Evolutionary conservation across 2,329 filamentous ascomycete species (phyloP).

Genomic region (Grosmannia clavigera): DNA sequence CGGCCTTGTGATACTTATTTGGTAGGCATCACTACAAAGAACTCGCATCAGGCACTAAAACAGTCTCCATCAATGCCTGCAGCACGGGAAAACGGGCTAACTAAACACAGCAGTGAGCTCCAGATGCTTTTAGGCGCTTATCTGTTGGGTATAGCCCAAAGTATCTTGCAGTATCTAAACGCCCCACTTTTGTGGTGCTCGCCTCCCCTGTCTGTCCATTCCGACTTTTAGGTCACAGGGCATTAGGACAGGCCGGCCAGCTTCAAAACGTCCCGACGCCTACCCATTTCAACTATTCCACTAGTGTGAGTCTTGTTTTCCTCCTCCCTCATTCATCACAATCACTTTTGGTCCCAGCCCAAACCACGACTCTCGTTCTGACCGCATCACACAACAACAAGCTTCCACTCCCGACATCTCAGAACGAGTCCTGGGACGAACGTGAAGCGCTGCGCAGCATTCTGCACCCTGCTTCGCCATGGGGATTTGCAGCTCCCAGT

Average conservation of each 20-base stretch:
- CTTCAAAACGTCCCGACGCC: not conserved
- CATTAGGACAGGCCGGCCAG: not conserved
- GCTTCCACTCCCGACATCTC: not conserved
- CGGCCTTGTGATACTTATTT: too few species aligned
- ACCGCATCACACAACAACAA: not conserved
- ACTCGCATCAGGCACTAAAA: not conserved
- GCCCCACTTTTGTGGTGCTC: not conserved
- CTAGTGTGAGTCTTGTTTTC: conserved; percentile 2
- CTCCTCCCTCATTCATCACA: not conserved
- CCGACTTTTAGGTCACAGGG: not conserved
- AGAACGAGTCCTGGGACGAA: not conserved
- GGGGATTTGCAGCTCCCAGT: conserved; percentile 50
- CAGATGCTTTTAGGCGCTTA: not conserved
- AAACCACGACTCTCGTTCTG: not conserved
- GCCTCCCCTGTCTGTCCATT: not conserved
- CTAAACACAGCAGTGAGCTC: conserved; percentile 4
- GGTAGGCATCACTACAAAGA: not conserved
- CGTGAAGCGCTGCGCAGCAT: not conserved
- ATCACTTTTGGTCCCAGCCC: not conserved
- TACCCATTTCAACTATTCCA: not conserved
- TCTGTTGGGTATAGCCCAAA: not conserved
- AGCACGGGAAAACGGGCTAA: not conserved
- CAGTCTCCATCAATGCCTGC: not conserved
- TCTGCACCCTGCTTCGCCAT: conserved; percentile 27
- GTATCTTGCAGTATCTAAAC: not conserved